These are phyloP conservation scores for Diplodia mutila DNA, from an alignment of 2,329 filamentous ascomycete genomes.

Conservation along the genomic window DNA sequence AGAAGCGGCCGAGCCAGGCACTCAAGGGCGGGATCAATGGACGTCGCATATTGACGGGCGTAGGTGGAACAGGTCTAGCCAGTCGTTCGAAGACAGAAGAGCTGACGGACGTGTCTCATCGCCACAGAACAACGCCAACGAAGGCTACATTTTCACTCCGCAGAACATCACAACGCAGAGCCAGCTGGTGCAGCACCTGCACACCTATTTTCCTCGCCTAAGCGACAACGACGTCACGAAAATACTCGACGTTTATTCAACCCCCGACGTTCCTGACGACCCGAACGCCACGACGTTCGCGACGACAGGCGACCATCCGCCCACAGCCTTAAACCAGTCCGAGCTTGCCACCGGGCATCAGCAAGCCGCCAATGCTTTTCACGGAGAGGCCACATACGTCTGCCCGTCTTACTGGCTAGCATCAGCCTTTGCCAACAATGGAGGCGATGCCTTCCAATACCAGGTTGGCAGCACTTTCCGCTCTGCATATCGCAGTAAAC, in stretches of 20 bases:
- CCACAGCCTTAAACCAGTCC: conserved; percentile 56
- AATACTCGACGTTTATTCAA: conserved; percentile 45
- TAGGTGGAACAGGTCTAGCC: conserved; percentile 19
- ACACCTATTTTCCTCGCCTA: conserved; percentile 46
- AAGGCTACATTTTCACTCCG: conserved; percentile 53
- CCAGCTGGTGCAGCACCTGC: conserved; percentile 49
- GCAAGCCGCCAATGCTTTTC: conserved; percentile 58
- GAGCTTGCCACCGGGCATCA: conserved; percentile 57
- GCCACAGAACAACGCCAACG: conserved; percentile 51
- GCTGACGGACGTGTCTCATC: conserved; percentile 36
- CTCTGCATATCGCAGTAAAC: no score
- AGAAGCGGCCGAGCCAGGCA: conserved; percentile 44
- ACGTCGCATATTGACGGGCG: conserved; percentile 40
- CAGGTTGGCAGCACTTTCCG: no score
- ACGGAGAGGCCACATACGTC: conserved; percentile 59
- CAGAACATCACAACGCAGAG: conserved; percentile 49
- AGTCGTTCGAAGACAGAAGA: not conserved
- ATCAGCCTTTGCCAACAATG: conserved; percentile 46
- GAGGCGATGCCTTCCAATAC: conserved; percentile 19
- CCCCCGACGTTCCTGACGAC: conserved; percentile 33
- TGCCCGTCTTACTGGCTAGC: conserved; percentile 63
- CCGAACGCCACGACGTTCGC: conserved; percentile 35
- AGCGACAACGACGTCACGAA: conserved; percentile 41
- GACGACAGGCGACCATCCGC: conserved; percentile 36
- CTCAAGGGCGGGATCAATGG: conserved; percentile 47